Evolutionary conservation across 2,329 filamentous ascomycete species (phyloP).

Genomic region (Dactylonectria estremocensis): DNA sequence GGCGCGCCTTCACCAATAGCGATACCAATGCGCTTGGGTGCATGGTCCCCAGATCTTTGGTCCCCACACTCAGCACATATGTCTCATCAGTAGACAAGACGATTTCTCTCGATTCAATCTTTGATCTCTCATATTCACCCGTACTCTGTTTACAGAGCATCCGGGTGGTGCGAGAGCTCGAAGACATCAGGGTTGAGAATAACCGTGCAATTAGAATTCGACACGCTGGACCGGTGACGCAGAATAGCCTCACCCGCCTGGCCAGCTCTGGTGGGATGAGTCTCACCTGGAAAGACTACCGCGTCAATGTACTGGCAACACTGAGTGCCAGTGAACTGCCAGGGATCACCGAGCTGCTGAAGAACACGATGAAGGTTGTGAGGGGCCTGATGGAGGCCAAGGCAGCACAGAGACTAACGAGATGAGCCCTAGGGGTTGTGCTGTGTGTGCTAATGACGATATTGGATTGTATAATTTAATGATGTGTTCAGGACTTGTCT

Average conservation of each 20-base stretch:
- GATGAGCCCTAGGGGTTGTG: background rate
- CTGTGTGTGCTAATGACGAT: background rate
- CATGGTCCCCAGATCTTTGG: constrained; percentile 61
- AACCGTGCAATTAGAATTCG: constrained; percentile 60
- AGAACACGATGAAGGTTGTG: constrained; percentile 85
- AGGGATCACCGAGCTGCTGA: constrained; percentile 81
- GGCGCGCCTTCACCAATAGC: constrained; percentile 75
- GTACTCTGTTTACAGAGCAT: constrained; percentile 70
- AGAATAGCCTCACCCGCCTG: constrained; percentile 74
- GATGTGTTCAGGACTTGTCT: constrained; percentile 43
- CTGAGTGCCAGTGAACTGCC: constrained; percentile 74
- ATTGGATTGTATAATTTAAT: constrained; percentile 7
- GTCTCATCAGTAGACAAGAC: constrained; percentile 63
- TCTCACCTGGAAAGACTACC: constrained; percentile 82
- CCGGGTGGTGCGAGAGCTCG: constrained; percentile 68
- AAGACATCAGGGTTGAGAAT: constrained; percentile 67
- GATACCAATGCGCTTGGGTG: constrained; percentile 76
- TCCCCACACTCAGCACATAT: constrained; percentile 64
- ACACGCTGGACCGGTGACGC: constrained; percentile 80
- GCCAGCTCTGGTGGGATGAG: constrained; percentile 75
- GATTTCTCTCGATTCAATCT: constrained; percentile 64
- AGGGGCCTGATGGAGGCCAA: constrained; percentile 63
- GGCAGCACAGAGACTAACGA: constrained; percentile 38
- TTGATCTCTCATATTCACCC: constrained; percentile 73
- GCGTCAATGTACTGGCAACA: constrained; percentile 78